These are phyloP conservation scores for Selaginella tamariscina DNA, from an alignment of 75 land plant species.

Conservation along the genomic window DNA sequence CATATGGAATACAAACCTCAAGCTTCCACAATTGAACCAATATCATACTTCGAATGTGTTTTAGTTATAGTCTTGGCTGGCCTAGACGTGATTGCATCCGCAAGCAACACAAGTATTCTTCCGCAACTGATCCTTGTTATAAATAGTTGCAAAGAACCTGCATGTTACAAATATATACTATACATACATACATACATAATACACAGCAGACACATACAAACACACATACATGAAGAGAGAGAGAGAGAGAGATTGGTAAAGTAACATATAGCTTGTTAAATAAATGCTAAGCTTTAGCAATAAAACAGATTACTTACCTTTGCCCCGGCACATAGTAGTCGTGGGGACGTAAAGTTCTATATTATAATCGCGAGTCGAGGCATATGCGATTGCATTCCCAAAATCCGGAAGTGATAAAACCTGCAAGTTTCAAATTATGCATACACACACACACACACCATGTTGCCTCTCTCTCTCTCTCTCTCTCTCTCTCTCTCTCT, in stretches of 20 bases:
- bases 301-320: conserved; percentile 35
- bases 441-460: too few species aligned
- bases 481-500: too few species aligned
- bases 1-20: neutral
- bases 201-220: too few species aligned
- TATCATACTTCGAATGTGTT: conserved; percentile 26
- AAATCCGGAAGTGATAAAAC: conserved; percentile 77
- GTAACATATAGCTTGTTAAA: too few species aligned
- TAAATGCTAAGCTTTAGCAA: too few species aligned
- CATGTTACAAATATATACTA: neutral
- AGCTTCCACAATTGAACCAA: conserved; percentile 48
- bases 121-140: conserved; percentile 39
- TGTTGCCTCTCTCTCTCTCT: too few species aligned
- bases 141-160: conserved; percentile 57
- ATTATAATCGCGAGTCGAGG: conserved; percentile 67
- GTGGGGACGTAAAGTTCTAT: conserved; percentile 42
- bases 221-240: too few species aligned
- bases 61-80: too few species aligned
- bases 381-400: conserved; percentile 63
- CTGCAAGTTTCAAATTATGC: conserved; percentile 21
- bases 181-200: too few species aligned
- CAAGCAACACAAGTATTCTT: conserved; percentile 34
- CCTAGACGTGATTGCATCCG: too few species aligned
- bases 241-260: too few species aligned
- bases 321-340: conserved; percentile 49